Percentiles rank a stretch among this genome's conserved stretches.
These are phyloP conservation scores for Neofusicoccum parvum DNA, from an alignment of 2,329 filamentous ascomycete species.

Conservation along the genomic window DNA sequence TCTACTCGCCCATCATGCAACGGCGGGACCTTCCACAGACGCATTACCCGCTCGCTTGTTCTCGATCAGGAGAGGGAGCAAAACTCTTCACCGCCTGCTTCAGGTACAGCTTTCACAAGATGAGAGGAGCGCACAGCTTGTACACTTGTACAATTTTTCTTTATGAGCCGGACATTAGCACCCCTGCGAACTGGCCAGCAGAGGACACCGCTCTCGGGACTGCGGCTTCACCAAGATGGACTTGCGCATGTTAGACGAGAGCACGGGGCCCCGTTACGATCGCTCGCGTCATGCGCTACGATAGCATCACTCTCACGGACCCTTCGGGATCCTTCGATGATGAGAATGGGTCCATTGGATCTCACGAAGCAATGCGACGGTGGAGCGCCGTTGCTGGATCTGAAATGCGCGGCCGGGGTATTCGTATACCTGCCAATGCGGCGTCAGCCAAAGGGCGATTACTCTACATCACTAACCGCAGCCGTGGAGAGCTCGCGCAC, in stretches of 20 bases:
- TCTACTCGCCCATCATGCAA: neutral
- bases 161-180: slow-evolving; percentile 11
- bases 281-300: slow-evolving; percentile 11
- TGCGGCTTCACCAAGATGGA: neutral
- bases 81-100: slow-evolving; percentile 12
- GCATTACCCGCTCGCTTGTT: slow-evolving; percentile 9
- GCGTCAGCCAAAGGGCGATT: neutral
- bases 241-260: slow-evolving; percentile 12
- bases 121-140: slow-evolving; percentile 4
- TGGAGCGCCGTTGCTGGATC: neutral
- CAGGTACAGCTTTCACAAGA: slow-evolving; percentile 18
- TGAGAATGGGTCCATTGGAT: neutral
- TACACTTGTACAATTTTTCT: neutral
- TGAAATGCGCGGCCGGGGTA: neutral
- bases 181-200: slow-evolving; percentile 9
- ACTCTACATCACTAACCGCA: neutral
- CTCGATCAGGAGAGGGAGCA: neutral
- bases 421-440: neutral
- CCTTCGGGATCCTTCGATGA: slow-evolving; percentile 6
- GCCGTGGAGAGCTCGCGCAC: neutral
- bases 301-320: slow-evolving; percentile 11
- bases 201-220: neutral
- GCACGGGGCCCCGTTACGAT: slow-evolving; percentile 4
- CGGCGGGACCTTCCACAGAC: slow-evolving; percentile 6
- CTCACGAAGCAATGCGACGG: slow-evolving; percentile 1